These are phyloP conservation scores for Cryphonectria carpinicola DNA, from an alignment of 2,329 filamentous ascomycete species.

Conservation along the genomic window DNA sequence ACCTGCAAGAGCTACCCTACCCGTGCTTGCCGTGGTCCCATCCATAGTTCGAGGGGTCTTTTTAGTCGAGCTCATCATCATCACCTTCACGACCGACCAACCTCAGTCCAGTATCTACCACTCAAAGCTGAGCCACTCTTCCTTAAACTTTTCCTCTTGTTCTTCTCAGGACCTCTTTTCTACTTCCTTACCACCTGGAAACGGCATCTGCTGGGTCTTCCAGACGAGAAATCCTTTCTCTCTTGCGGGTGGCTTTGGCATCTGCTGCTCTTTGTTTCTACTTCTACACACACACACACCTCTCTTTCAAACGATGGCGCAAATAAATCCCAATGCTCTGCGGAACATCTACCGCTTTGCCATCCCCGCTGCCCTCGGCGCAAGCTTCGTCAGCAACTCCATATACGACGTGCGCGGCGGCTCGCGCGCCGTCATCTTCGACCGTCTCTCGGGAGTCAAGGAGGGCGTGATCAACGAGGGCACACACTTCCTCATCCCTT, in stretches of 20 bases:
- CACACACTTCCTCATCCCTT: slow-evolving; percentile 94
- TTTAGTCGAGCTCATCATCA: slow-evolving; percentile 2
- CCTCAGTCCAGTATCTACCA: background rate
- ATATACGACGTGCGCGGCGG: slow-evolving; percentile 98
- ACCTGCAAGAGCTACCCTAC: background rate
- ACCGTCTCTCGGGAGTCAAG: slow-evolving; percentile 88
- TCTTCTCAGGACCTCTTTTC: background rate
- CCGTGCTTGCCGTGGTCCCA: background rate
- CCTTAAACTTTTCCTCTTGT: background rate
- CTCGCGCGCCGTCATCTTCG: slow-evolving; percentile 95
- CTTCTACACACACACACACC: background rate
- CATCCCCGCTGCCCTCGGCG: slow-evolving; percentile 72
- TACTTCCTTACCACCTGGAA: background rate
- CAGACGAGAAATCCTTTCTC: background rate
- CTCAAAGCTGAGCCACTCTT: background rate
- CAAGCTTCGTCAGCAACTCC: slow-evolving; percentile 72
- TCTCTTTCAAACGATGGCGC: slow-evolving; percentile 51
- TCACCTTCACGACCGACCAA: background rate
- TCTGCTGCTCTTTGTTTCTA: background rate
- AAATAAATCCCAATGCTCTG: slow-evolving; percentile 35
- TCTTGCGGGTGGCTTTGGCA: background rate
- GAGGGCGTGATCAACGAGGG: slow-evolving; percentile 92
- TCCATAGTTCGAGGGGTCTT: background rate
- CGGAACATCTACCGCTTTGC: slow-evolving; percentile 64
- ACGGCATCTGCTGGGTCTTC: background rate